A percentile compares a stretch with the other conserved stretches of the same genome.
These are phyloP conservation scores for Cubamyces sp. DNA, from an alignment of 768 basidiomycete species.

Conservation along the genomic window DNA sequence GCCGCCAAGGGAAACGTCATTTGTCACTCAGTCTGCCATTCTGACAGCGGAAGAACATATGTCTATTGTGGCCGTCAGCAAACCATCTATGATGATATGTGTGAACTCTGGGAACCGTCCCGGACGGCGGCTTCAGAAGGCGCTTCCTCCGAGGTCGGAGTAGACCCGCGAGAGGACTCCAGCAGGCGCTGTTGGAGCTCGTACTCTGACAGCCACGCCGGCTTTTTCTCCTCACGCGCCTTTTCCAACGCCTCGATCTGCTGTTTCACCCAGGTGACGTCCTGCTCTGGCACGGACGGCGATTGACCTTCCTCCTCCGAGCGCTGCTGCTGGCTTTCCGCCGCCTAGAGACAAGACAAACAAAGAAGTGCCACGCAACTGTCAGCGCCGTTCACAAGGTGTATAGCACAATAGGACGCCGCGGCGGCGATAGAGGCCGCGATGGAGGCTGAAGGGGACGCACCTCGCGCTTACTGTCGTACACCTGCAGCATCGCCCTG, in stretches of 20 bases:
- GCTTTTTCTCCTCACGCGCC: slow-evolving; percentile 11
- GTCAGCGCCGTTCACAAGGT: too few relatives aligned
- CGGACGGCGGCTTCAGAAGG: not conserved
- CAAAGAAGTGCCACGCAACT: not conserved
- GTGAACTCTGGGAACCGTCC: not conserved
- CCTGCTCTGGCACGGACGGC: not conserved
- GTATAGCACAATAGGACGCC: not conserved
- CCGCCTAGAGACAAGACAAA: not conserved
- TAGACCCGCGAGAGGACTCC: not conserved
- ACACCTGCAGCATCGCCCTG: slow-evolving; percentile 7
- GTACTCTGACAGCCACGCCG: slow-evolving; percentile 10
- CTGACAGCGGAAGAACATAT: too few relatives aligned
- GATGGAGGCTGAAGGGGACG: not conserved
- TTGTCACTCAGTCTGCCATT: too few relatives aligned
- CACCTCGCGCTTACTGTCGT: slow-evolving; percentile 12
- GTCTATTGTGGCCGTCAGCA: too few relatives aligned
- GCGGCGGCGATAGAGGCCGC: not conserved
- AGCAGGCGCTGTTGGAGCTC: slow-evolving; percentile 19
- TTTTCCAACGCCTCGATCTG: slow-evolving; percentile 6
- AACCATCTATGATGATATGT: not conserved
- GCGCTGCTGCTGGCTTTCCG: not conserved
- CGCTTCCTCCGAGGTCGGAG: too few relatives aligned
- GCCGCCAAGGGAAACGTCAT: too few relatives aligned
- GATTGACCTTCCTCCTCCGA: not conserved
- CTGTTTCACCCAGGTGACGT: slow-evolving; percentile 7